Base-by-base conservation (phyloP, 768 basidiomycete species). In the Crepidotus variabilis region DNA sequence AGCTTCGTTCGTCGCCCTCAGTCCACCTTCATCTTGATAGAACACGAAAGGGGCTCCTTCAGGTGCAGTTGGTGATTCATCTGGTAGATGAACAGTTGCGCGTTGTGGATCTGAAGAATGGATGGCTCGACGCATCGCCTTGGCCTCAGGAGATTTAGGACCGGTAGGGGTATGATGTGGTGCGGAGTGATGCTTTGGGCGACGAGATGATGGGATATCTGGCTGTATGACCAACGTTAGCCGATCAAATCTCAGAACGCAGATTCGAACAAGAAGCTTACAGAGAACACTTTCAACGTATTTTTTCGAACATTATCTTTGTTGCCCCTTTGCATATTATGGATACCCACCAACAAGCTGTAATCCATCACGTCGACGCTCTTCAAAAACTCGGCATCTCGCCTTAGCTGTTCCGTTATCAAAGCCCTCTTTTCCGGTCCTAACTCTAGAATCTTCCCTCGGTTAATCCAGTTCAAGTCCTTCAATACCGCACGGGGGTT, bases 391-490 rank as follows among this genome's bases (percentile, higher is more conserved):
- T 92, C 92, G 20, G 87, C 78, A 65, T 99, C 97, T 51, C 94
- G 75, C 60, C 90, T 75, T 35, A 99, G 72, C 75, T 99, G 97
- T 70, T 98, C 97, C 11, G 88, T 85, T 66, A 99, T 75, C 52
- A 96, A 71, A 3, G 94, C 93, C 47, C 90, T 76, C 73, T 98
- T 99, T 75, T 98, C 94, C 0, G 97, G 97, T 0, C 97, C 97
- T n/a, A 98, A 72, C 69, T 94, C 91, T 47, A 99, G 77, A 65
- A 73, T 79, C 63, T 88, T 86, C 6, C 75, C 75, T 2, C 92
- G 77, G 54, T 90, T 84, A 47, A 98, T 90, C 95, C 96, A 99
- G 69, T 99, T 98, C 61, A 97, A 72, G 67, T 99, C 97, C 72
- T 99, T 99, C 58, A 98, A 72, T 14, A 94, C 92, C 3, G 94